Evolutionary conservation across 2,329 filamentous ascomycete species (phyloP).

Genomic region (Immersiporthe knoxdaviesiana): DNA sequence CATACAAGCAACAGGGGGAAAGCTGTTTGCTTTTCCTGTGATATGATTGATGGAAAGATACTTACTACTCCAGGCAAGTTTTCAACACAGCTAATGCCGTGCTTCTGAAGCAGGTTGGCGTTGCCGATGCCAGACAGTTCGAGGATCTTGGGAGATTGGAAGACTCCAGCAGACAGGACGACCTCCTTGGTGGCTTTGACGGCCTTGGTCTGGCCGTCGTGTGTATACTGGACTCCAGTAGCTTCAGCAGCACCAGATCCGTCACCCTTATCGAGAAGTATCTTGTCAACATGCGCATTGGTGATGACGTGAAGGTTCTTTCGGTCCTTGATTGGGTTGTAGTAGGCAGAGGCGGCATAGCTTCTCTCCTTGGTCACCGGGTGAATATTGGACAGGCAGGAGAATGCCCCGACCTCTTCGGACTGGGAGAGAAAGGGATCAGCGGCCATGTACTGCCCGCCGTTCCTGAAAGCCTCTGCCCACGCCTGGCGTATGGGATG

Average conservation of each 20-base stretch:
- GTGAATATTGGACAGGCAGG: conserved; percentile 26
- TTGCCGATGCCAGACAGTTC: conserved; percentile 41
- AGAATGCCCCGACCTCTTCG: conserved; percentile 17
- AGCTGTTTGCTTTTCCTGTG: not conserved
- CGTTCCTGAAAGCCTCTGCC: conserved; percentile 6
- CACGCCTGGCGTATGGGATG: conserved; percentile 20
- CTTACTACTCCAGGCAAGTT: conserved; percentile 38
- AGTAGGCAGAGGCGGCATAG: conserved; percentile 28
- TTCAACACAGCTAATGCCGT: conserved; percentile 35
- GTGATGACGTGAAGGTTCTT: conserved; percentile 29
- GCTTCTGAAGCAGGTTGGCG: conserved; percentile 31
- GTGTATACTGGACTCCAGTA: conserved; percentile 32
- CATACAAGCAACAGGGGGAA: not conserved
- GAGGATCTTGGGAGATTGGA: conserved; percentile 40
- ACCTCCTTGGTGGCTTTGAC: conserved; percentile 35
- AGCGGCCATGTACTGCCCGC: not conserved
- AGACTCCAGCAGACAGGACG: conserved; percentile 38
- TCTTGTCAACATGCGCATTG: conserved; percentile 34
- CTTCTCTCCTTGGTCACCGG: conserved; percentile 29
- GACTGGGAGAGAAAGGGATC: conserved; percentile 18
- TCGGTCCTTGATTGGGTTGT: conserved; percentile 20
- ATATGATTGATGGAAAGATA: conserved; percentile 10
- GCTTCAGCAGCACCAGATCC: conserved; percentile 18
- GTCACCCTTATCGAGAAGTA: conserved; percentile 28
- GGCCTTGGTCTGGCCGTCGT: conserved; percentile 29